Evolutionary conservation across 1,284 basidiomycete genomes (phyloP).

Genomic region (Rhodotorula sp.): DNA sequence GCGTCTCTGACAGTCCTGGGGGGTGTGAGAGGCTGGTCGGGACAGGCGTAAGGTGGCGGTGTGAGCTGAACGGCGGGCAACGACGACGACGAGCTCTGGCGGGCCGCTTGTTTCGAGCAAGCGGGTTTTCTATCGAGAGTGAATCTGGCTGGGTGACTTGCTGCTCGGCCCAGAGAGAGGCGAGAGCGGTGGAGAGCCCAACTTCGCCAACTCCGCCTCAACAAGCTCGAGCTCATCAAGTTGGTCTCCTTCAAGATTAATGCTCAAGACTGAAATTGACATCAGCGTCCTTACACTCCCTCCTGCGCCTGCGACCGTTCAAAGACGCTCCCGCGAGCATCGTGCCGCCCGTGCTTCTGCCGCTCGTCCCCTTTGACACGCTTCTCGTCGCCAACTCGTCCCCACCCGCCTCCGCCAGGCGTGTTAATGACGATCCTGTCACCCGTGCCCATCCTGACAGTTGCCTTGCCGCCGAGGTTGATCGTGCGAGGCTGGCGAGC

Average conservation of each 20-base stretch:
- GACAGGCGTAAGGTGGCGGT: too few species aligned
- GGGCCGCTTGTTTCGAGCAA: too few species aligned
- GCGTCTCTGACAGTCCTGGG: neutral
- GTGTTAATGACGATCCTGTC: conserved; percentile 81
- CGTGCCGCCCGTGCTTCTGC: neutral
- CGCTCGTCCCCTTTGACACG: neutral
- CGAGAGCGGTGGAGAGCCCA: neutral
- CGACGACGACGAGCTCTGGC: too few species aligned
- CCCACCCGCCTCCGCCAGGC: conserved; percentile 68
- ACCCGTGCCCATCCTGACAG: conserved; percentile 79
- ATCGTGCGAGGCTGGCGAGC: conserved; percentile 58
- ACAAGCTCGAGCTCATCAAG: neutral
- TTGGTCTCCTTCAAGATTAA: neutral
- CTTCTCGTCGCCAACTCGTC: conserved; percentile 12
- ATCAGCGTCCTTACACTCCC: conserved; percentile 8
- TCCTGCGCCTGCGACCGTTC: conserved; percentile 26
- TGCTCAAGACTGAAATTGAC: neutral
- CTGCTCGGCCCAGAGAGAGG: neutral
- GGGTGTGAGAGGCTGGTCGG: too few species aligned
- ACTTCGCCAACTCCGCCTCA: neutral
- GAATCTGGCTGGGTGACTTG: too few species aligned
- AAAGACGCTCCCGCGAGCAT: conserved; percentile 17
- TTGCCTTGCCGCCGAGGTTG: conserved; percentile 89
- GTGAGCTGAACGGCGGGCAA: too few species aligned
- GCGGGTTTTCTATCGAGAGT: too few species aligned